phyloP scores from a whole-genome alignment of 345 rosid species.

The Excoecaria agallocha region DNA sequence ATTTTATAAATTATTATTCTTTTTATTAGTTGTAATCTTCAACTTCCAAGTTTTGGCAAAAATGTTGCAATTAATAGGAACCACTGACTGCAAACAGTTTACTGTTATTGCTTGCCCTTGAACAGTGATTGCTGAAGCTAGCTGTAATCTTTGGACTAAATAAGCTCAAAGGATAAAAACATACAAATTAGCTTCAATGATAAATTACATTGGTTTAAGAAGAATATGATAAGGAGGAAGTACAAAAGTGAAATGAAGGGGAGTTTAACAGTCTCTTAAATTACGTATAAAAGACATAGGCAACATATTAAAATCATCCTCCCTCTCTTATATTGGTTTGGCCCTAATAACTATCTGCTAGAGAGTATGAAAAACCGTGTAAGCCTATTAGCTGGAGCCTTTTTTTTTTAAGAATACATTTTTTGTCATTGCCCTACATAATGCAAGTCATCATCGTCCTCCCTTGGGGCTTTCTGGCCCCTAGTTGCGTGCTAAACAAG shows the following conservation, averaged over 20 bases:
- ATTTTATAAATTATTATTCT: no score
- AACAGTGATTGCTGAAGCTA: no score
- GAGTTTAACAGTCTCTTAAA: background rate
- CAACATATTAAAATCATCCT: background rate
- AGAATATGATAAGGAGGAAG: background rate
- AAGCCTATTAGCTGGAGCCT: background rate
- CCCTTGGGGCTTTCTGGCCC: background rate
- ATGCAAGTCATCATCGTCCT: background rate
- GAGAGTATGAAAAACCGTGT: background rate
- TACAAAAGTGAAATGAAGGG: conserved; percentile 3
- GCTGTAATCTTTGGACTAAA: background rate
- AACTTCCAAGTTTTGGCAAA: no score
- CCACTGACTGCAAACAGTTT: no score
- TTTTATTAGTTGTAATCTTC: no score
- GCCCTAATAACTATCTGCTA: background rate
- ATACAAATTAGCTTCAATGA: background rate
- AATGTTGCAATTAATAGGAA: no score
- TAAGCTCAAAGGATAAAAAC: background rate
- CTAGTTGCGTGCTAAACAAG: background rate
- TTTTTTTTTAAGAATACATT: background rate
- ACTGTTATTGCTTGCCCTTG: no score
- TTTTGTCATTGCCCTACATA: background rate
- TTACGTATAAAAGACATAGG: background rate
- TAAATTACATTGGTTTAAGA: background rate
- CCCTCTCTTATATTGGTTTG: background rate